A percentile compares a stretch with the other conserved stretches of the same genome.
Evolutionary conservation across 306 rosid genomes (phyloP).

Genomic region (Amphicarpaea edgeworthii): DNA sequence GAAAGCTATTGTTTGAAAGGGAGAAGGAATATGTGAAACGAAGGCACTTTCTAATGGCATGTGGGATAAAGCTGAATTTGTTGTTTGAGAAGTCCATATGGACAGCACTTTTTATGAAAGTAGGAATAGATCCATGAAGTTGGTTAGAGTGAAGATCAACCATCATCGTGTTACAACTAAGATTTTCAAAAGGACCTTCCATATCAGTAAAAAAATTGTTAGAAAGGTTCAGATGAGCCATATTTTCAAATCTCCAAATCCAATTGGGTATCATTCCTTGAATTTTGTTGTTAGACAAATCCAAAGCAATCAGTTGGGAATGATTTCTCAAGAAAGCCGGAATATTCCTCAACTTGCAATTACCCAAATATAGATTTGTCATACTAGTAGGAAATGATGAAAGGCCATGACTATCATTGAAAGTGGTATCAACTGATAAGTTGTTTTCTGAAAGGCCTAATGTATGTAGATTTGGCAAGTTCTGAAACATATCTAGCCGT

Average conservation of each 20-base stretch:
- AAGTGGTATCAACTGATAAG: conserved; percentile 15
- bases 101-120: neutral
- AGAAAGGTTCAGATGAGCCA: conserved; percentile 49
- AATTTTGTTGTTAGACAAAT: conserved; percentile 57
- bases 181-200: conserved; percentile 24
- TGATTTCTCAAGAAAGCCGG: conserved; percentile 52
- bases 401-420: fast-evolving
- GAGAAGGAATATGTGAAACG: neutral
- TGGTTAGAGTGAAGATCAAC: conserved; percentile 54
- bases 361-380: conserved; percentile 30
- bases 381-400: conserved; percentile 7
- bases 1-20: conserved; percentile 38
- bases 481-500: neutral
- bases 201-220: conserved; percentile 36
- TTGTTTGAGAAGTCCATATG: conserved; percentile 53
- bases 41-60: neutral
- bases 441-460: conserved; percentile 62
- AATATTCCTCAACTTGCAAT: conserved; percentile 38
- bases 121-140: conserved; percentile 37
- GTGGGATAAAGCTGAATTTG: conserved; percentile 45
- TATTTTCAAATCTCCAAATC: conserved; percentile 49
- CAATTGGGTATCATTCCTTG: conserved; percentile 54
- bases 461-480: neutral
- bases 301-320: neutral
- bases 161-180: neutral